phyloP scores from a whole-genome alignment of 108 stramenopile species.

The Skeletonema potamos region DNA sequence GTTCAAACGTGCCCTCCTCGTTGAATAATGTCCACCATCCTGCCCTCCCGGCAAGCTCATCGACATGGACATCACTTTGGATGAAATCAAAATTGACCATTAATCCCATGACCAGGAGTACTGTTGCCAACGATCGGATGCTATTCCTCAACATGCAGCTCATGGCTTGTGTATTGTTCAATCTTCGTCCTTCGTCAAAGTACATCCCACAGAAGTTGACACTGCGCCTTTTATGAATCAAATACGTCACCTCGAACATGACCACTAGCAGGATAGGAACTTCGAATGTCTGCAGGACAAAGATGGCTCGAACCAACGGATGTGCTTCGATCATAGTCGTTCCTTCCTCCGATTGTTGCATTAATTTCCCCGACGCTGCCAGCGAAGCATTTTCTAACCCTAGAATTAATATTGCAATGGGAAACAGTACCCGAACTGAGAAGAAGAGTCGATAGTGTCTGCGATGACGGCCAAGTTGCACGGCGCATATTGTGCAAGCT shows the following conservation, averaged over 20 bases:
- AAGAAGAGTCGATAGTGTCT: slow-evolving; percentile 34
- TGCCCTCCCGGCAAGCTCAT: slow-evolving; percentile 28
- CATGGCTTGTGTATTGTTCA: slow-evolving; percentile 38
- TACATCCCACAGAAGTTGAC: slow-evolving; percentile 61
- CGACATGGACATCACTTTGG: neutral
- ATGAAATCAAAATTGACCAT: slow-evolving; percentile 50
- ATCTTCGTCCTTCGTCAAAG: slow-evolving; percentile 53
- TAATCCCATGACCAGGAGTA: slow-evolving; percentile 34
- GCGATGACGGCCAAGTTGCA: slow-evolving; percentile 28
- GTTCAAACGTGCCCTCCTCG: neutral
- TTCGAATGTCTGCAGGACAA: slow-evolving; percentile 34
- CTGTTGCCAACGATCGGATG: slow-evolving; percentile 38
- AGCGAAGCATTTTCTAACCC: slow-evolving; percentile 34
- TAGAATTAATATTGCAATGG: slow-evolving; percentile 26
- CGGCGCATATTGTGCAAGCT: slow-evolving; percentile 12
- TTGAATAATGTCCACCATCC: slow-evolving; percentile 41
- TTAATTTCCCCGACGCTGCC: slow-evolving; percentile 18
- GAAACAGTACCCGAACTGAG: slow-evolving; percentile 42
- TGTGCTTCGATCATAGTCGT: slow-evolving; percentile 7
- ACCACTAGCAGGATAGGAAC: slow-evolving; percentile 43
- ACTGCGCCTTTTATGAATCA: slow-evolving; percentile 48
- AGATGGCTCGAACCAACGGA: slow-evolving; percentile 22
- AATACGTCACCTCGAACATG: slow-evolving; percentile 50
- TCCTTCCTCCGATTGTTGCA: neutral
- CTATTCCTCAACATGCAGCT: slow-evolving; percentile 50